Percentiles rank a stretch among this genome's conserved stretches.
Evolutionary conservation across 1,284 basidiomycete genomes (phyloP).

Genomic region (Sanghuangporus baumii): DNA sequence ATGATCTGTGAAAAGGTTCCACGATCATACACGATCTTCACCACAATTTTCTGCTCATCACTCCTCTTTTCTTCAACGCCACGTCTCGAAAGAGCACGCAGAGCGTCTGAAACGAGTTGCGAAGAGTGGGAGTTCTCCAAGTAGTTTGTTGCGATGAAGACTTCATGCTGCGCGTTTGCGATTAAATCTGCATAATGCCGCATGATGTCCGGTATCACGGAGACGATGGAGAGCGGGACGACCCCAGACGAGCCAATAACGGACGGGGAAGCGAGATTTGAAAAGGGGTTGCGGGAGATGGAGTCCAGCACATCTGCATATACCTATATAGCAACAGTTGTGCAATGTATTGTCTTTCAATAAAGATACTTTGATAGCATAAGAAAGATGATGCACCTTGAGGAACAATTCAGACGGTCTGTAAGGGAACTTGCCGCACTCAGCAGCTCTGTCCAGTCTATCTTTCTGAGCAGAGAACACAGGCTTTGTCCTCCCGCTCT

Average conservation of each 20-base stretch:
- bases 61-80: slow-evolving; percentile 33
- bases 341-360: background rate
- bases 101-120: slow-evolving; percentile 44
- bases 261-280: slow-evolving; percentile 45
- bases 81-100: slow-evolving; percentile 49
- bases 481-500: background rate
- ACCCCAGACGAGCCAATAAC: slow-evolving; percentile 49
- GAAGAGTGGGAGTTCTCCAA: slow-evolving; percentile 45
- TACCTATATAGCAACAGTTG: slow-evolving; percentile 31
- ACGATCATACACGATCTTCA: slow-evolving; percentile 65
- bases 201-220: slow-evolving; percentile 55
- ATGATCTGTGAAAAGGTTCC: slow-evolving; percentile 53
- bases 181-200: slow-evolving; percentile 48
- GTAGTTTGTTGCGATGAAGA: slow-evolving; percentile 55
- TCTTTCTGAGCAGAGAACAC: background rate
- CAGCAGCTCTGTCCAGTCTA: slow-evolving; percentile 30
- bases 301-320: slow-evolving; percentile 47
- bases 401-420: slow-evolving; percentile 39
- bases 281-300: slow-evolving; percentile 43
- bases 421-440: slow-evolving; percentile 34
- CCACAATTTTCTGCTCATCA: slow-evolving; percentile 42
- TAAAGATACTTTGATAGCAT: background rate
- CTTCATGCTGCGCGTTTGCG: slow-evolving; percentile 46
- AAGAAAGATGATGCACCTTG: slow-evolving; percentile 26
- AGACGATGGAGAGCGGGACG: slow-evolving; percentile 43